A percentile compares a stretch with the other conserved stretches of the same genome.
Evolutionary conservation across 2,329 filamentous ascomycete genomes (phyloP).

Genomic region (Aspergillus pseudoglaucus): DNA sequence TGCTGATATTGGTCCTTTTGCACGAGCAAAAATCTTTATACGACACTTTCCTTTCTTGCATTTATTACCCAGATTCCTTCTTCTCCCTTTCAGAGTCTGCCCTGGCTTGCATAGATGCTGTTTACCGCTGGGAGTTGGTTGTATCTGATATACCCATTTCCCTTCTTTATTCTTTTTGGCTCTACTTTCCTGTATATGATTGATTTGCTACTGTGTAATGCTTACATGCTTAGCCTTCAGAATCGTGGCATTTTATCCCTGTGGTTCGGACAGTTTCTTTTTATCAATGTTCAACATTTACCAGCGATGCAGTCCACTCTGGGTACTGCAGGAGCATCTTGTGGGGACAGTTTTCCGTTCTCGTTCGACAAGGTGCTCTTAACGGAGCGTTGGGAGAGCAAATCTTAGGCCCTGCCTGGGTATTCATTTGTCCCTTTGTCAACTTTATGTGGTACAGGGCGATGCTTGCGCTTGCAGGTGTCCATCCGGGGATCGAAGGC

Average conservation of each 20-base stretch:
- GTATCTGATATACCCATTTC: not conserved
- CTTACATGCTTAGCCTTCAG: not conserved
- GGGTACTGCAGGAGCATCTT: slow-evolving; percentile 66
- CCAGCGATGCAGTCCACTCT: slow-evolving; percentile 67
- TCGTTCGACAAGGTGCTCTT: slow-evolving; percentile 58
- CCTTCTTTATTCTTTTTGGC: not conserved
- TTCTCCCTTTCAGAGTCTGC: not conserved
- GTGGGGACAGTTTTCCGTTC: slow-evolving; percentile 16
- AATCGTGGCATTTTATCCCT: too few species aligned
- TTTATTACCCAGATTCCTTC: not conserved
- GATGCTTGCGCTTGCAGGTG: slow-evolving; percentile 11
- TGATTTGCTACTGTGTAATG: not conserved
- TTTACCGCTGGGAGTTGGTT: not conserved
- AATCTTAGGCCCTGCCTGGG: slow-evolving; percentile 20
- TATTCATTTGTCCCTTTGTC: slow-evolving; percentile 15
- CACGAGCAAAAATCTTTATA: not conserved
- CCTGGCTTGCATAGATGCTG: not conserved
- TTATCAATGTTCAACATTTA: slow-evolving; percentile 7
- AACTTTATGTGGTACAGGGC: slow-evolving; percentile 5
- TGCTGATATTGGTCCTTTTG: slow-evolving; percentile 13
- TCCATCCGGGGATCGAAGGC: slow-evolving; percentile 30
- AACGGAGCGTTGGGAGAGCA: slow-evolving; percentile 78
- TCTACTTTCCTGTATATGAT: not conserved
- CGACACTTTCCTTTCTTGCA: not conserved
- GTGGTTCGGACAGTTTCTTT: not conserved